phyloP scores from a whole-genome alignment of 805 yeast species.

The Millerozyma acaciae region DNA sequence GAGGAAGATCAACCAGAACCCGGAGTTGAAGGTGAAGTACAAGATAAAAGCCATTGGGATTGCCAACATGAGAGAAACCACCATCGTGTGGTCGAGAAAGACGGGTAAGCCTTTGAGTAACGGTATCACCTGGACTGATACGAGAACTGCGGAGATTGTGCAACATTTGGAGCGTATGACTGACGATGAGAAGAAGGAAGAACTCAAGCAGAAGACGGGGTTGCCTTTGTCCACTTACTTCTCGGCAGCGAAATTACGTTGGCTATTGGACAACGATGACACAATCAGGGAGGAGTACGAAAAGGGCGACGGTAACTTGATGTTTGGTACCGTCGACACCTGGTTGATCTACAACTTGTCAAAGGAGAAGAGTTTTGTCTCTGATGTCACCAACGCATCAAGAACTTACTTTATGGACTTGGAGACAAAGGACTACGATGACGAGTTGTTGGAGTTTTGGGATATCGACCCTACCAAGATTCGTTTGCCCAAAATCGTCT shows the following conservation, averaged over 20 bases:
- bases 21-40: constrained; percentile 50
- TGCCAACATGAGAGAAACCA: constrained; percentile 95
- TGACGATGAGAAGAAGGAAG: constrained; percentile 52
- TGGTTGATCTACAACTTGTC: constrained; percentile 90
- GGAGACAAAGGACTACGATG: constrained; percentile 70
- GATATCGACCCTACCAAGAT: constrained; percentile 67
- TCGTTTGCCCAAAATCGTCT: constrained; percentile 68
- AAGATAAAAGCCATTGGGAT: constrained; percentile 75
- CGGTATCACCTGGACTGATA: constrained; percentile 96
- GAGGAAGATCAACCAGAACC: constrained; percentile 52
- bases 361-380: constrained; percentile 60
- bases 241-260: constrained; percentile 82
- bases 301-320: constrained; percentile 62
- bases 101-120: constrained; percentile 81
- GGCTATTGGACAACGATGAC: constrained; percentile 82
- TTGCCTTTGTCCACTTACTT: constrained; percentile 88
- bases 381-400: constrained; percentile 90
- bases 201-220: constrained; percentile 66
- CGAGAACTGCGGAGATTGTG: constrained; percentile 75
- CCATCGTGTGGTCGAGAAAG: constrained; percentile 77
- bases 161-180: constrained; percentile 53
- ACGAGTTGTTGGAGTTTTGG: constrained; percentile 72
- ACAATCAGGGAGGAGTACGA: constrained; percentile 65
- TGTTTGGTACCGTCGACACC: constrained; percentile 93
- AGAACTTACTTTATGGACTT: constrained; percentile 88